Conservation (phyloP, 768 basidiomycete genomes). For the Leccinum longicurvipes region DNA sequence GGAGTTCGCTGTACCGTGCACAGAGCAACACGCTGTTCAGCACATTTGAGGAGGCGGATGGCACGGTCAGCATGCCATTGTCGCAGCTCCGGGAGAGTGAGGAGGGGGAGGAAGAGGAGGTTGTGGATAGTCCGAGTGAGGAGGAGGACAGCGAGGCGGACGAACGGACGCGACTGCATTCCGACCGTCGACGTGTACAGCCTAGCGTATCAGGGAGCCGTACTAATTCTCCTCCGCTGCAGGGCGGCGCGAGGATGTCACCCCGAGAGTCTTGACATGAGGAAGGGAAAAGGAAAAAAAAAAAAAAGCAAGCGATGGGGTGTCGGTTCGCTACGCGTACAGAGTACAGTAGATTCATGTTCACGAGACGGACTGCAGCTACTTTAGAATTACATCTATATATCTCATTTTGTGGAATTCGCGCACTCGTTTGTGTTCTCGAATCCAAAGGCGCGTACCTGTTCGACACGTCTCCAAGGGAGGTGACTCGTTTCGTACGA, state of each 20-base stretch:
- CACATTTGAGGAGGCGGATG: slow-evolving; percentile 56
- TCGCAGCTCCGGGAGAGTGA: slow-evolving; percentile 64
- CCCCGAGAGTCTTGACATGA: slow-evolving; percentile 17
- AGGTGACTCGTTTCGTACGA: no score
- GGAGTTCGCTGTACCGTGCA: slow-evolving; percentile 61
- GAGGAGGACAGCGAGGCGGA: slow-evolving; percentile 46
- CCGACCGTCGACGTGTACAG: slow-evolving; percentile 22
- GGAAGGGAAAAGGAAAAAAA: background rate
- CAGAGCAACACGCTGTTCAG: slow-evolving; percentile 70
- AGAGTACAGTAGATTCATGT: background rate
- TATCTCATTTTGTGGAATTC: slow-evolving; percentile 14
- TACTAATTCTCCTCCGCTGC: slow-evolving; percentile 48
- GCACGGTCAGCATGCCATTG: slow-evolving; percentile 45
- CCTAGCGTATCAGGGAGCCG: slow-evolving; percentile 47
- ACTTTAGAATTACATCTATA: slow-evolving; percentile 28
- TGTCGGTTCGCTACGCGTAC: slow-evolving; percentile 11
- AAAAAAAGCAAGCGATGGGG: background rate
- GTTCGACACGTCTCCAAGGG: no score
- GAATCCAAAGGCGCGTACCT: background rate
- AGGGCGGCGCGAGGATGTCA: slow-evolving; percentile 24
- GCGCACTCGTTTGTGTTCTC: slow-evolving; percentile 1
- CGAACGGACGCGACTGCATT: slow-evolving; percentile 38
- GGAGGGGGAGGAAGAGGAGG: slow-evolving; percentile 46
- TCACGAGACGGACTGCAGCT: slow-evolving; percentile 23
- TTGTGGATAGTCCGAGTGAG: slow-evolving; percentile 11